Evolutionary conservation across 2,329 filamentous ascomycete species (phyloP), one percentile per base, ranked within the genome.

Genomic region (Beauveria varroae): DNA sequence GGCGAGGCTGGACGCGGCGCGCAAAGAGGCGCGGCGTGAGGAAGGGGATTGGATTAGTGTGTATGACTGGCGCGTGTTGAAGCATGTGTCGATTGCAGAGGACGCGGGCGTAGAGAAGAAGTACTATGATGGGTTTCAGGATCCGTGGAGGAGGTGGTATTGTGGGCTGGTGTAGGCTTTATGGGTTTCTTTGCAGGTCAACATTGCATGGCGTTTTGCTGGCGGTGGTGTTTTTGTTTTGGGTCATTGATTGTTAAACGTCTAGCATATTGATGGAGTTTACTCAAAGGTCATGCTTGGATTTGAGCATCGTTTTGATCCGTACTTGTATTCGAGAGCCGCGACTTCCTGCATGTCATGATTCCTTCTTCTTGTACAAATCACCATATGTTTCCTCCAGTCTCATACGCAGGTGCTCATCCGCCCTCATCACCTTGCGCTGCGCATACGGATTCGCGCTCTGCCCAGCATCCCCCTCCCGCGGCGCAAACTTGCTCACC

Each of bases 351-450:
- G 6, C 20, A 41, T 30, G 47, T n/a, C 50, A 56, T 41, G 57
- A 16, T 49, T 68, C 64, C 37, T 76, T 71, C 24, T 79, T 74
- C 37, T 76, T 71, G 67, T 87, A 87, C 66, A 87, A 63, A 24
- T 78, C 74, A 9, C 80, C 68, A 68, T 88, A 88, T 9, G 79
- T 86, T 22, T 80, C 84, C 63, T 75, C 80, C 57, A 89, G 71
- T 60, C 86, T 76, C 78, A 84, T 85, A 65, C 81, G 77, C 61
- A 89, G 70, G 70, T 89, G 86, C 69, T 88, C 83, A 65, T 82
- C 78, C 1, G 86, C 86, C 1, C 85, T 88, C 69, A 88, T 72
- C 2, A 84, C 80, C 70, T 79, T 82, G 56, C 78, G 77, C 66
- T 80, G 77, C 0, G 78, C 78, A 66, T 81, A 79, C 1, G 79